Evolutionary conservation across 2,329 filamentous ascomycete species (phyloP), one percentile per base, ranked within the genome.

Genomic region (Pseudogymnoascus pannorum): DNA sequence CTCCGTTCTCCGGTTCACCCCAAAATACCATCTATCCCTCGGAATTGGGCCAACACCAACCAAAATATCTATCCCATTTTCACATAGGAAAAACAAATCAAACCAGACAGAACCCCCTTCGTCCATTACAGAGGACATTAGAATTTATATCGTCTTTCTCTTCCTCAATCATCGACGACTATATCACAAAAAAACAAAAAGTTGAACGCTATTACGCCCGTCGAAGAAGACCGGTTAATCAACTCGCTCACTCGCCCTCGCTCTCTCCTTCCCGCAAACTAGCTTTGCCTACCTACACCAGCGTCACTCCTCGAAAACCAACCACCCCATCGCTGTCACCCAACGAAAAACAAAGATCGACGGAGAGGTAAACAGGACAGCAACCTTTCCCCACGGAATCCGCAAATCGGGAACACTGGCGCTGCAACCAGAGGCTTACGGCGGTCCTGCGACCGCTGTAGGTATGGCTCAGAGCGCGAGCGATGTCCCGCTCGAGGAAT

Each of bases 371-470:
- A 44, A 11, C 40, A 29, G 20, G 3, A 14, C 40, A 14, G 40
- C 2, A 44, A 9, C 18, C 8, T 18, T 1, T 11, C 40, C 40
- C 40, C 40, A 22, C 9, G 40, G 40, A 44, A 24, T 24, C 40
- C 20, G 40, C 26, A 57, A 57, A 57, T 57, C 51, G 26, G 51
- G 31, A 57, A 57, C 51, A 31, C 51, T 57, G 51, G 51, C 51
- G 51, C 51, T 57, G 26, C 51, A 57, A 57, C 51, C 51, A 57
- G 31, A 57, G 26, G 51, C 51, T 31, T 35, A 31, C 51, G 51
- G 51, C 51, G 51, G 51, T 57, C 51, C 51, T 18, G 51, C 51
- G 51, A 57, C 51, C 51, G 51, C 31, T 57, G 31, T 57, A 31
- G 51, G 31, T 31, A 57, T 57, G 51, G 26, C 51, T 35, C 26